phyloP scores from a whole-genome alignment of 108 stramenopile genomes.

The Phaeodactylum tricornutum region DNA sequence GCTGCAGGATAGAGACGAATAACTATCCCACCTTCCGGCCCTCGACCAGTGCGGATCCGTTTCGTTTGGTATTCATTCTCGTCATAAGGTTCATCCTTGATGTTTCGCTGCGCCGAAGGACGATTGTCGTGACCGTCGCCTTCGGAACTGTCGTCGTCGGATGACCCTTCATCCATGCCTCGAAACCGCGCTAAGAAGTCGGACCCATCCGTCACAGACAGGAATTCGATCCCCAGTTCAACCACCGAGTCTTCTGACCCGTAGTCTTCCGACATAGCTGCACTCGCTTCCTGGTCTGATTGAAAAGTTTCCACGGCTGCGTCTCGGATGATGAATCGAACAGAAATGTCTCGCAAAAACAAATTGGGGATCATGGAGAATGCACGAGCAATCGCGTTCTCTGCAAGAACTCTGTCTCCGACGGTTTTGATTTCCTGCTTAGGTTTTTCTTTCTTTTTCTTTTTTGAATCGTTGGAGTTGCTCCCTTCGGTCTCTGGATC shows the following conservation, averaged over 20 bases:
- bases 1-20: constrained; percentile 38
- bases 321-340: constrained; percentile 48
- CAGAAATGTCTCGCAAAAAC: constrained; percentile 55
- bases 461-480: constrained; percentile 3
- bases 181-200: constrained; percentile 55
- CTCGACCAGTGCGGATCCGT: constrained; percentile 67
- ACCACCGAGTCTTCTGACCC: constrained; percentile 37
- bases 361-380: constrained; percentile 63
- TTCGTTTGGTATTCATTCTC: constrained; percentile 43
- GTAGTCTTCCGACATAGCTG: constrained; percentile 12
- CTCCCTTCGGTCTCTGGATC: constrained; percentile 8
- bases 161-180: constrained; percentile 7
- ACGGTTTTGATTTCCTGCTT: constrained; percentile 26
- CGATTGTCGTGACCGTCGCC: background rate
- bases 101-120: background rate
- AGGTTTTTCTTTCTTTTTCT: constrained; percentile 9
- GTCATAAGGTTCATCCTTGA: constrained; percentile 1
- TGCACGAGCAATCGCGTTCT: constrained; percentile 40
- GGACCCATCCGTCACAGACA: constrained; percentile 59
- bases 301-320: constrained; percentile 6
- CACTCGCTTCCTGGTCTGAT: background rate
- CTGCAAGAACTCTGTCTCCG: constrained; percentile 56
- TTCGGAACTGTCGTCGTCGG: constrained; percentile 4
- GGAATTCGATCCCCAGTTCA: constrained; percentile 61
- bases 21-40: constrained; percentile 59